Conservation (phyloP, 371 early-diverging fungal species). For the Saksenaea vasiformis region DNA sequence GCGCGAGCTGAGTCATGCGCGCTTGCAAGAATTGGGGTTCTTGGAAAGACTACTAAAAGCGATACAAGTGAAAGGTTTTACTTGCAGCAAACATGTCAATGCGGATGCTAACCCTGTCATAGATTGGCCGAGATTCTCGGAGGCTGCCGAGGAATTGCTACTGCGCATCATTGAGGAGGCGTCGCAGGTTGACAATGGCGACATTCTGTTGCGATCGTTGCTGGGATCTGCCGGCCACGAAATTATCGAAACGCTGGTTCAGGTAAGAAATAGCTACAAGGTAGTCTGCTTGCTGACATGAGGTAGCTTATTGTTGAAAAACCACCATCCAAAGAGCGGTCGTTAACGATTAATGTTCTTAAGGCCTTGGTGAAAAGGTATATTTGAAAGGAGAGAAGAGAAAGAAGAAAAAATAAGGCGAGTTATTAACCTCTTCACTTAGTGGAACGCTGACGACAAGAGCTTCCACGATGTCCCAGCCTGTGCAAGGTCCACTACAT, state of each 20-base stretch:
- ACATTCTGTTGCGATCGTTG: constrained; percentile 26
- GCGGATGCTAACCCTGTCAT: not conserved
- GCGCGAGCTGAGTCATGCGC: constrained; percentile 23
- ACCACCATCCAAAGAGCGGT: constrained; percentile 21
- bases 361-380: constrained; percentile 33
- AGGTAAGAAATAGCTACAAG: constrained; percentile 9
- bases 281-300: not conserved
- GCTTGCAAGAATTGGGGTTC: constrained; percentile 27
- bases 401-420: not conserved
- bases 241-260: constrained; percentile 24
- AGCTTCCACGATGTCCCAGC: constrained; percentile 28
- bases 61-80: constrained; percentile 19
- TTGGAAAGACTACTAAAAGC: constrained; percentile 35
- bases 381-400: not conserved
- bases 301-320: constrained; percentile 18
- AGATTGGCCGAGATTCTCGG: constrained; percentile 27
- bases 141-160: constrained; percentile 34
- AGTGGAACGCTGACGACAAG: constrained; percentile 38
- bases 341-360: constrained; percentile 28
- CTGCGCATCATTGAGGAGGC: constrained; percentile 46
- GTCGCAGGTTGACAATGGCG: constrained; percentile 37
- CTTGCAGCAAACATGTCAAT: not conserved
- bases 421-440: not conserved
- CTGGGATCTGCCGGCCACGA: constrained; percentile 13
- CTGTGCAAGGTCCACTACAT: constrained; percentile 43